phyloP scores from a whole-genome alignment of 1,139 yeast species.

The Diutina pseudorugosa region DNA sequence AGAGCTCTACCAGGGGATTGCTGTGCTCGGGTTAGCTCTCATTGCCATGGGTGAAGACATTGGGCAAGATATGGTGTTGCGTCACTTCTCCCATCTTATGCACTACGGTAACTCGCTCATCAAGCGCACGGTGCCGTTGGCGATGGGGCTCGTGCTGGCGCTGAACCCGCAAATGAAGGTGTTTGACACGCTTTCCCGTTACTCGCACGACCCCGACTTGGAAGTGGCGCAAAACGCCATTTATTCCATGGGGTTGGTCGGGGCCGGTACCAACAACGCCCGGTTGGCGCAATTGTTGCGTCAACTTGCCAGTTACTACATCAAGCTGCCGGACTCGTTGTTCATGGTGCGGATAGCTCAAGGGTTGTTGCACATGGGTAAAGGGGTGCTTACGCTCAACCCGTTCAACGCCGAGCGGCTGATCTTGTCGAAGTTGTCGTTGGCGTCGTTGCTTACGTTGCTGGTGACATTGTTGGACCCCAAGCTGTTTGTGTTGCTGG shows the following conservation, averaged over 20 bases:
- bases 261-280: slow-evolving; percentile 98
- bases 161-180: slow-evolving; percentile 97
- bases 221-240: slow-evolving; percentile 94
- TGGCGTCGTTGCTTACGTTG: slow-evolving; percentile 83
- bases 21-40: slow-evolving; percentile 88
- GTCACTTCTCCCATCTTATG: slow-evolving; percentile 96
- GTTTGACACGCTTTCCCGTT: slow-evolving; percentile 89
- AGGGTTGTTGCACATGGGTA: slow-evolving; percentile 90
- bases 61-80: slow-evolving; percentile 94
- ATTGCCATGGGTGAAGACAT: slow-evolving; percentile 98
- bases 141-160: slow-evolving; percentile 89
- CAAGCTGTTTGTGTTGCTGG: slow-evolving; percentile 46
- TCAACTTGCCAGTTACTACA: slow-evolving; percentile 87
- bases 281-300: slow-evolving; percentile 91
- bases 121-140: slow-evolving; percentile 91
- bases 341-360: slow-evolving; percentile 93
- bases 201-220: slow-evolving; percentile 89
- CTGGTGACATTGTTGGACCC: slow-evolving; percentile 82
- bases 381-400: slow-evolving; percentile 81
- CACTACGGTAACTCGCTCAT: slow-evolving; percentile 92
- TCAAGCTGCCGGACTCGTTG: slow-evolving; percentile 80
- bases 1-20: slow-evolving; percentile 71
- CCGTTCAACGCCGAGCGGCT: slow-evolving; percentile 88
- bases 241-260: slow-evolving; percentile 94
- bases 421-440: slow-evolving; percentile 74